phyloP scores from a whole-genome alignment of 2,329 filamentous ascomycete species.

The Ceratocystis eucalypticola region DNA sequence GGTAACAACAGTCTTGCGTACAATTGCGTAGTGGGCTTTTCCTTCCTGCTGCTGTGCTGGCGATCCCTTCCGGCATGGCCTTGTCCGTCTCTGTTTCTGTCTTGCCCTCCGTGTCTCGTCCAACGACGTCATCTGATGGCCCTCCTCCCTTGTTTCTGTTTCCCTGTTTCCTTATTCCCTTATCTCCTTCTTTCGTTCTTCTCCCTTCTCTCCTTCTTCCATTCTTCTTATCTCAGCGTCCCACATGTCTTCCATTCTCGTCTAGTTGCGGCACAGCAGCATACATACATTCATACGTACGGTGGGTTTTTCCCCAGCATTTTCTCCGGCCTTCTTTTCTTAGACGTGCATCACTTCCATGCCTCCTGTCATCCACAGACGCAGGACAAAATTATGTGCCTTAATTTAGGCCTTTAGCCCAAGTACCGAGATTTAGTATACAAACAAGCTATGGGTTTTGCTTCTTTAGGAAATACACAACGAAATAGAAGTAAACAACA shows the following conservation, averaged over 20 bases:
- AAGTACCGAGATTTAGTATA: too few relatives aligned
- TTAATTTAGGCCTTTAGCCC: too few relatives aligned
- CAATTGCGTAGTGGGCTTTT: not conserved
- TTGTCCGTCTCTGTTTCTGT: constrained; percentile 2
- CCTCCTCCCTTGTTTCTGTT: not conserved
- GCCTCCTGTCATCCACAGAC: too few relatives aligned
- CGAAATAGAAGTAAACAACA: too few relatives aligned
- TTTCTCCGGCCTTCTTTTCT: too few relatives aligned
- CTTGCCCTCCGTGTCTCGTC: not conserved
- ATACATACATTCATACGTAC: too few relatives aligned
- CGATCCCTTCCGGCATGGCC: not conserved
- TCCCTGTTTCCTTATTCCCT: not conserved
- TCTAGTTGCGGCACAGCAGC: not conserved
- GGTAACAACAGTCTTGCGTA: not conserved
- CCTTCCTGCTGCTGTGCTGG: not conserved
- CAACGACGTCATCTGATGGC: not conserved
- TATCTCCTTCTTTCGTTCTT: not conserved
- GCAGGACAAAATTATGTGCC: too few relatives aligned
- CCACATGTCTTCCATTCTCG: not conserved
- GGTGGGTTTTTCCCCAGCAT: too few relatives aligned
- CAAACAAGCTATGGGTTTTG: too few relatives aligned
- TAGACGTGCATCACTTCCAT: too few relatives aligned
- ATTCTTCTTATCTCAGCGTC: not conserved
- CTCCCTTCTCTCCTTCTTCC: not conserved
- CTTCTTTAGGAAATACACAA: too few relatives aligned